These are phyloP conservation scores for Zelopaecilomyces penicillatus DNA, from an alignment of 2,329 filamentous ascomycete species.

Conservation along the genomic window DNA sequence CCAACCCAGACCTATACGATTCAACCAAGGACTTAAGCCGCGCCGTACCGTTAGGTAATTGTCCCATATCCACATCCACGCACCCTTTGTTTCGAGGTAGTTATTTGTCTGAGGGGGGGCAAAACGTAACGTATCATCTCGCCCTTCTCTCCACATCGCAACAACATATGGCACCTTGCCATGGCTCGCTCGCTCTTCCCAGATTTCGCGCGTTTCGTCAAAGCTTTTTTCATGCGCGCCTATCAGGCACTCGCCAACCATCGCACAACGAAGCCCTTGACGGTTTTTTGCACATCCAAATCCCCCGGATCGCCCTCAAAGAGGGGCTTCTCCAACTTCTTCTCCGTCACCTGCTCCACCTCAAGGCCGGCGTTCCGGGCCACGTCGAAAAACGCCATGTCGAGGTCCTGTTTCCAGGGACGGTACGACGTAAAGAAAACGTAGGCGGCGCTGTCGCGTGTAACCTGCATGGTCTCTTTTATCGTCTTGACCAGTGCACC, in stretches of 20 bases:
- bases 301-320: conserved; percentile 87
- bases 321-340: conserved; percentile 75
- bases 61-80: background rate
- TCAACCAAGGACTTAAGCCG: too few species aligned
- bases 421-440: conserved; percentile 95
- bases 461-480: conserved; percentile 52
- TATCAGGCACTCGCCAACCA: conserved; percentile 44
- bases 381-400: conserved; percentile 78
- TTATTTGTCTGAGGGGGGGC: background rate
- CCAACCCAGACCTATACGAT: too few species aligned
- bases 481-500: conserved; percentile 67
- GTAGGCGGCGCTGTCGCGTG: conserved; percentile 53
- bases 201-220: background rate
- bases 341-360: conserved; percentile 74
- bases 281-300: conserved; percentile 69
- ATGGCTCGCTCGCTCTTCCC: background rate
- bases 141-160: background rate
- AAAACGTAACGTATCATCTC: conserved; percentile 10
- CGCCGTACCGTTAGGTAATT: too few species aligned
- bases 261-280: conserved; percentile 66
- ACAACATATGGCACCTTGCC: background rate
- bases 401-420: conserved; percentile 80
- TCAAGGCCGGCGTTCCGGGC: conserved; percentile 61
- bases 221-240: background rate
- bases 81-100: background rate